Percentiles rank a stretch among this genome's conserved stretches.
These are phyloP conservation scores for Taiozyma sp. DNA, from an alignment of 1,139 yeast genomes.

Conservation along the genomic window DNA sequence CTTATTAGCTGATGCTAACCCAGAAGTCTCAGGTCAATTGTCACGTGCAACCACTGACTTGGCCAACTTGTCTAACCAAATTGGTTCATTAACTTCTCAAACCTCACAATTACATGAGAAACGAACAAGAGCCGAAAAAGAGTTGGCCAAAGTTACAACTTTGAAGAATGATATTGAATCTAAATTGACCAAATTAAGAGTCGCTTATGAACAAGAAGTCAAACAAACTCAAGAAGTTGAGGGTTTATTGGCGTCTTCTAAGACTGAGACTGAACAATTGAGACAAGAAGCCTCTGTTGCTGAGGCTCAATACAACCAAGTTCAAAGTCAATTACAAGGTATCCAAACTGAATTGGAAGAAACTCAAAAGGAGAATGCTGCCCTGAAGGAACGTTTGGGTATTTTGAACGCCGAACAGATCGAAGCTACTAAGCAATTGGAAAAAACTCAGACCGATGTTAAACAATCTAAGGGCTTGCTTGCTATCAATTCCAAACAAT, in stretches of 20 bases:
- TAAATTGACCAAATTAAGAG: slow-evolving; percentile 59
- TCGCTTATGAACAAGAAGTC: slow-evolving; percentile 75
- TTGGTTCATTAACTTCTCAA: slow-evolving; percentile 71
- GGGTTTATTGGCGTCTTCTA: slow-evolving; percentile 48
- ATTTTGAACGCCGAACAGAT: slow-evolving; percentile 60
- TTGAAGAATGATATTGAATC: slow-evolving; percentile 67
- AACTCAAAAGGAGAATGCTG: slow-evolving; percentile 59
- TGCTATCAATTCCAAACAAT: slow-evolving; percentile 64
- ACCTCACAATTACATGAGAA: slow-evolving; percentile 66
- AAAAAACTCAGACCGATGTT: slow-evolving; percentile 44
- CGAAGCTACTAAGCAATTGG: slow-evolving; percentile 52
- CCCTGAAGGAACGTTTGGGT: slow-evolving; percentile 63
- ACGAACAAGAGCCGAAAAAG: slow-evolving; percentile 71
- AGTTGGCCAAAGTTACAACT: slow-evolving; percentile 56
- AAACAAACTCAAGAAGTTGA: slow-evolving; percentile 71
- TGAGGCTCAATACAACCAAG: slow-evolving; percentile 75
- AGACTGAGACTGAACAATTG: slow-evolving; percentile 65
- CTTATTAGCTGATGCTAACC: slow-evolving; percentile 44
- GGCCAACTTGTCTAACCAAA: slow-evolving; percentile 83
- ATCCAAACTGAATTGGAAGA: slow-evolving; percentile 55
- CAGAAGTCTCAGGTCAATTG: slow-evolving; percentile 57
- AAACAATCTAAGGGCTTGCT: slow-evolving; percentile 58
- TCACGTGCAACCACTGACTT: slow-evolving; percentile 79
- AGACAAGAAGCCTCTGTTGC: slow-evolving; percentile 72
- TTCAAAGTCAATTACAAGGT: slow-evolving; percentile 61